Base-by-base conservation (phyloP, 2,329 filamentous ascomycete species). In the Ceratocystiopsis brevicomis region DNA sequence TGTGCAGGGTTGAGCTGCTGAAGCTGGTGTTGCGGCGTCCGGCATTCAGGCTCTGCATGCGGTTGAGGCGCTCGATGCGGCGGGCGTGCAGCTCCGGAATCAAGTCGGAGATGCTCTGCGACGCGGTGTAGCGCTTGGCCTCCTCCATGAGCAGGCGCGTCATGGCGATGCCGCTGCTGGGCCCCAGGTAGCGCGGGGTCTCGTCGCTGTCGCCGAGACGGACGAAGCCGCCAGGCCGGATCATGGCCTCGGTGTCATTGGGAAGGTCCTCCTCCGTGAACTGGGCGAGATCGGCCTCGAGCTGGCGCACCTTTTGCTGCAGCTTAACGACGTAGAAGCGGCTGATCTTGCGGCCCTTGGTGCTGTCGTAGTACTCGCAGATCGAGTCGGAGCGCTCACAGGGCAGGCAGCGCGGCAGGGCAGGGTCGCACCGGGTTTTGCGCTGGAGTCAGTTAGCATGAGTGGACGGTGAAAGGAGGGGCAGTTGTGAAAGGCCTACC, bases 401-500 rank as follows among this genome's bases (percentile, higher is more conserved):
- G 18, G 88, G 87, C 16, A 84, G 73, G 61, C 90, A 98, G 55
- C 82, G 81, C 37, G 90, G 90, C 18, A 98, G 73, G 14, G 82
- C 83, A 4, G 90, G 83, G 61, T 96, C 90, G 66, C 90, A 98
- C 67, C 86, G 73, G 35, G 88, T 96, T 68, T 98, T 98, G 54
- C 88, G 78, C 87, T 93, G 56, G 12, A 42, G n/a, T n/a, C 1
- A 37, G 39, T 15, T 37, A 43, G 38, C 44, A 39, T 4, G 8
- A 9, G 25, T 6, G 18, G 21, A 13, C 17, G 21, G 21, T 37
- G 37, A 21, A 6, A 21, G 19, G 19, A 21, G 4, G 19, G 6
- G 19, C 4, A 4, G 19, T 21, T 6, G 19, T 21, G 4, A 21
- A 21, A 21, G 19, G 19, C 4, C 19, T 63, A 84, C 81, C 68